Conservation (phyloP, 306 rosid genomes). For the Leucaena leucocephala region DNA sequence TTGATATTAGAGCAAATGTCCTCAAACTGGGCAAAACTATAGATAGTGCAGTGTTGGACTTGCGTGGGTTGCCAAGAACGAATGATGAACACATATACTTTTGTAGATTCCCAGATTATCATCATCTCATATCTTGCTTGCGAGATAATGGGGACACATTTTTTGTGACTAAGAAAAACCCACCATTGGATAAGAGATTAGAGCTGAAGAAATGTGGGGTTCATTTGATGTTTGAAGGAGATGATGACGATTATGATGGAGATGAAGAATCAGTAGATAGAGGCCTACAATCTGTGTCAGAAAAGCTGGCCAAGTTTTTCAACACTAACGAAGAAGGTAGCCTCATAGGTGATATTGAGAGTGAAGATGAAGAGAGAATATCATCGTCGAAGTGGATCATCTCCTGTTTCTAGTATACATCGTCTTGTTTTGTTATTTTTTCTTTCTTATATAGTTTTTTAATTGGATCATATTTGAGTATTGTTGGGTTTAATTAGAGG, state of each 20-base stretch:
- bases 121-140: conserved; percentile 40
- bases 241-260: conserved; percentile 63
- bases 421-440: neutral
- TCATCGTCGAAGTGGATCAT: neutral
- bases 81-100: conserved; percentile 56
- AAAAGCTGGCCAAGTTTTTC: conserved; percentile 55
- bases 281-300: conserved; percentile 56
- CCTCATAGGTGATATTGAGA: neutral
- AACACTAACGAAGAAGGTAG: conserved; percentile 26
- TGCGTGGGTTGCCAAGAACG: conserved; percentile 55
- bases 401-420: neutral
- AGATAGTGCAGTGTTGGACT: conserved; percentile 30
- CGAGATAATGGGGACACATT: conserved; percentile 49
- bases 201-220: conserved; percentile 56
- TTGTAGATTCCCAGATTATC: conserved; percentile 42
- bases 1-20: conserved; percentile 51
- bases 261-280: conserved; percentile 44
- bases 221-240: conserved; percentile 58
- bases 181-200: conserved; percentile 48
- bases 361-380: conserved; percentile 7
- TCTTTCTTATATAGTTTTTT: no score
- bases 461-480: no score
- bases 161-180: conserved; percentile 36
- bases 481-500: no score
- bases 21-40: conserved; percentile 39